A percentile compares a stretch with the other conserved stretches of the same genome.
Evolutionary conservation across 345 rosid species (phyloP).

Genomic region (Toxicodendron radicans): DNA sequence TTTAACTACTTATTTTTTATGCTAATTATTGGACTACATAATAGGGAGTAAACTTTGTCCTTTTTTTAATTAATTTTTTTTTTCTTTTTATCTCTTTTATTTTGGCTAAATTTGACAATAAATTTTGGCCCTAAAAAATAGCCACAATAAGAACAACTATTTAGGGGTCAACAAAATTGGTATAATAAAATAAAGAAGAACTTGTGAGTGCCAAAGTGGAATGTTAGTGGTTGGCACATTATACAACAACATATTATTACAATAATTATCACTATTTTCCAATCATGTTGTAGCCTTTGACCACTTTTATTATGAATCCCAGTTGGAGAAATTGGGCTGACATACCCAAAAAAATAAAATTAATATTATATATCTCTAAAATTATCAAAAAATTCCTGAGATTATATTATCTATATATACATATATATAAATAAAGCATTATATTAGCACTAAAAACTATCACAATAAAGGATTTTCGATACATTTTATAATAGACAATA

Average conservation of each 20-base stretch:
- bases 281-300: neutral
- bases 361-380: no score
- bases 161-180: neutral
- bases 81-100: neutral
- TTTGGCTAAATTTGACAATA: neutral
- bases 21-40: no score
- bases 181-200: neutral
- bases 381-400: no score
- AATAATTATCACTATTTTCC: neutral
- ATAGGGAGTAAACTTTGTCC: no score
- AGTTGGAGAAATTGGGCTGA: neutral
- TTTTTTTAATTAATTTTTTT: neutral
- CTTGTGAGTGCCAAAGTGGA: neutral
- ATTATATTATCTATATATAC: no score
- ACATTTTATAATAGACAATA: no score
- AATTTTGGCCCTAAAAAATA: no score
- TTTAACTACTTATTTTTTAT: no score
- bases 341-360: no score
- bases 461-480: no score
- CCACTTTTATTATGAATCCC: neutral
- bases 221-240: slow-evolving; percentile 5
- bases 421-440: no score
- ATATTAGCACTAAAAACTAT: no score
- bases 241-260: neutral
- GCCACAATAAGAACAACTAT: neutral